Percentiles rank a stretch among this genome's conserved stretches.
These are phyloP conservation scores for Hemileccinum rubropunctum DNA, from an alignment of 768 basidiomycete species.

Conservation along the genomic window DNA sequence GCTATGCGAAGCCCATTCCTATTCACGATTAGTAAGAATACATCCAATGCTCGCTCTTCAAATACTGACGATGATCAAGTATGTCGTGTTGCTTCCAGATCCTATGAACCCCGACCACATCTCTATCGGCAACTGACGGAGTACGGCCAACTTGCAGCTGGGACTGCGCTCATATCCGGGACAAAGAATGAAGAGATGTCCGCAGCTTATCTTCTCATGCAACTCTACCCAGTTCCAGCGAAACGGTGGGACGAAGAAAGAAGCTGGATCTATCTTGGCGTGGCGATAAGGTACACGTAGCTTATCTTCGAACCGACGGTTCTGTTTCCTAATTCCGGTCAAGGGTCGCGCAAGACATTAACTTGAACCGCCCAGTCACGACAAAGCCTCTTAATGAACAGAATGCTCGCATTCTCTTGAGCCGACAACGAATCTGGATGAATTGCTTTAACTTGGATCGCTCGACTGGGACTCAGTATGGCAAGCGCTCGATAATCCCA, in stretches of 20 bases:
- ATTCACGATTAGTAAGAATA: conserved; percentile 80
- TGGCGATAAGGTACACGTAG: conserved; percentile 72
- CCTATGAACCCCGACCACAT: conserved; percentile 65
- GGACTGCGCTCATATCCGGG: conserved; percentile 71
- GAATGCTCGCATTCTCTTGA: conserved; percentile 83
- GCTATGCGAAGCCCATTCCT: conserved; percentile 86
- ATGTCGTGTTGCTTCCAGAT: conserved; percentile 85
- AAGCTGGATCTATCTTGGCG: conserved; percentile 85
- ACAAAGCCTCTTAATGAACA: conserved; percentile 76
- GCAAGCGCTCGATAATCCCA: conserved; percentile 78
- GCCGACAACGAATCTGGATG: conserved; percentile 87
- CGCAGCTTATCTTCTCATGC: conserved; percentile 77
- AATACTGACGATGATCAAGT: conserved; percentile 43
- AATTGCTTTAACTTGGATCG: conserved; percentile 91
- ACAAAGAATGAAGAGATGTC: conserved; percentile 82
- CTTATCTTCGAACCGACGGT: neutral
- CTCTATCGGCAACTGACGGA: conserved; percentile 72
- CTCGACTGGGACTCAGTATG: conserved; percentile 85
- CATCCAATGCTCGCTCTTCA: neutral
- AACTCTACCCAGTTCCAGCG: conserved; percentile 73
- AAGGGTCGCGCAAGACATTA: conserved; percentile 87
- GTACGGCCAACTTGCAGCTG: conserved; percentile 74
- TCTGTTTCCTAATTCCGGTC: conserved; percentile 7
- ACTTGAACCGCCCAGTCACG: conserved; percentile 75
- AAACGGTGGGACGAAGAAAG: conserved; percentile 88